Base-by-base conservation (phyloP, 768 basidiomycete genomes). In the Podaxis rugospora region DNA sequence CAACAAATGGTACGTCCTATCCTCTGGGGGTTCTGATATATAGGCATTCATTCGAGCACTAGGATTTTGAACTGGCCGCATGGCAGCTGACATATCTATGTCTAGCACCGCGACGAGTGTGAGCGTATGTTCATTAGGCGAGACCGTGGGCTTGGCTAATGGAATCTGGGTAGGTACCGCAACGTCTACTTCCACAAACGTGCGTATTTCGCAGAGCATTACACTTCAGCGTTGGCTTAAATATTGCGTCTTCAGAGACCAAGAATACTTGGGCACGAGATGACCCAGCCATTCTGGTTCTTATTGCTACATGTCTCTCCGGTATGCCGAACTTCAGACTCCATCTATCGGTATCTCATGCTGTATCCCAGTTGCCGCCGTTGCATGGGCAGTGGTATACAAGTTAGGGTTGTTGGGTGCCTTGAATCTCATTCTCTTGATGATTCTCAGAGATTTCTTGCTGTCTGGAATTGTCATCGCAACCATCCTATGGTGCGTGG, bases 161-260 rank as follows among this genome's bases (percentile, higher is more conserved):
- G 40, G 55, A 35, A 57, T 51, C 56, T 52, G 44, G 18, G 28
- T 67, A 93, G 92, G 16, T 95, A 97, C 74, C 88, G 94, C 53
- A 96, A 98, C 74, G 95, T 97, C 5, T 98, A 98, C 72, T 97
- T 95, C 70, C 95, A 97, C 76, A 95, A 95, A 75, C 93, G 95
- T 95, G 70, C 69, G 88, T 74, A 23, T 27, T 53, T 35, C 11
- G 16, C 36, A 42, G 3, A 39, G 7, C 9, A 23, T 49, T 28
- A 35, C 7, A 1, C 42, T 13, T 35, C 6, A 5, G 21, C 23
- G 9, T 39, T 60, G 16, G 10, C 47, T 44, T 61, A 14, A 44
- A 59, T 25, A 39, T 55, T 62, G 42, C 46, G 47, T 9, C 40
- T 35, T 44, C 14, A 92, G 94, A 98, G 79, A 98, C 95, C 18